A percentile compares a stretch with the other conserved stretches of the same genome.
Evolutionary conservation across 164 flowering plant genomes (phyloP).

Genomic region (Dillenia turbinata): DNA sequence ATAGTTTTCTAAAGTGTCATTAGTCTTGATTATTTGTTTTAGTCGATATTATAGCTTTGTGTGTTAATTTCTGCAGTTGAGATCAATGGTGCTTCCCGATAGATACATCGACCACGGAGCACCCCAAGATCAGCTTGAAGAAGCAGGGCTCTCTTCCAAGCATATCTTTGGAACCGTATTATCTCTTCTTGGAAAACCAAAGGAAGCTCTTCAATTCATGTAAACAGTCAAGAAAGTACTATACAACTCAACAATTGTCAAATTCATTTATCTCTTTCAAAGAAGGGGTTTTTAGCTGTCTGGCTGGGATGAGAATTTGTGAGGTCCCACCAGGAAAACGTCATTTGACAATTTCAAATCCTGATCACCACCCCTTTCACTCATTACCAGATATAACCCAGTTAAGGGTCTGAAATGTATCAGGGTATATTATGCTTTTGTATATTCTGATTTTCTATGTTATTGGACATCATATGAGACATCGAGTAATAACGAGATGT

Average conservation of each 20-base stretch:
- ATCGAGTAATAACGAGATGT: too few relatives aligned
- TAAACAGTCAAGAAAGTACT: conserved; percentile 11
- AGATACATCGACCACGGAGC: conserved; percentile 92
- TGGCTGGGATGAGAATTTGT: background rate
- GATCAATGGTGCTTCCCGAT: conserved; percentile 73
- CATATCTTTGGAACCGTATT: conserved; percentile 77
- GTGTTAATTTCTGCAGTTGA: conserved; percentile 16
- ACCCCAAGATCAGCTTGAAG: conserved; percentile 71
- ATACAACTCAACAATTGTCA: too few relatives aligned
- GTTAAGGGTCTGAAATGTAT: too few relatives aligned
- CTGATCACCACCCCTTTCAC: too few relatives aligned
- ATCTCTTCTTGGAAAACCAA: conserved; percentile 66
- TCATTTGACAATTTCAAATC: too few relatives aligned
- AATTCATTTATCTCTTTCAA: background rate
- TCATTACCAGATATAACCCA: too few relatives aligned
- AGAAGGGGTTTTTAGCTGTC: background rate
- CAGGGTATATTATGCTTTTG: too few relatives aligned
- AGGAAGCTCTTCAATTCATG: conserved; percentile 52
- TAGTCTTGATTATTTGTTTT: background rate
- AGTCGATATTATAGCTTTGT: conserved; percentile 5
- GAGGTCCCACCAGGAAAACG: too few relatives aligned
- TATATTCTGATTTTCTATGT: too few relatives aligned
- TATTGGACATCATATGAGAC: too few relatives aligned
- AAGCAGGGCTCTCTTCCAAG: conserved; percentile 73
- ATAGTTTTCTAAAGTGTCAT: background rate